These are phyloP conservation scores for Cenococcum geophilum DNA, from an alignment of 495 filamentous ascomycete species.

Conservation along the genomic window DNA sequence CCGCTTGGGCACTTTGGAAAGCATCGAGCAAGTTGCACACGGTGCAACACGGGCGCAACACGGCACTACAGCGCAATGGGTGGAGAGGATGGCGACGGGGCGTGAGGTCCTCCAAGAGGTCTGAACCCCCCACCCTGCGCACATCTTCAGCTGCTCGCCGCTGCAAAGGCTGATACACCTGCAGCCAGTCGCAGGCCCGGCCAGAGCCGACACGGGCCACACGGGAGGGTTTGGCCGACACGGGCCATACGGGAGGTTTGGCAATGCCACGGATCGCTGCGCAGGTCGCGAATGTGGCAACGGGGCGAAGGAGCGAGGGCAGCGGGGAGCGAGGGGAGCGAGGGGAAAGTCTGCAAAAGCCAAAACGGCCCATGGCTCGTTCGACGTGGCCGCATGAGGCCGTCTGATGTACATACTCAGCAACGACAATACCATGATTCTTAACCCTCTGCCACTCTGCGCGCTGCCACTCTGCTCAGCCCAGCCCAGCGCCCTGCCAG, in stretches of 20 bases:
- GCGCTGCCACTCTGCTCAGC: no score
- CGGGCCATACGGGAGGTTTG: no score
- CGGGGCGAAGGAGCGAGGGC: no score
- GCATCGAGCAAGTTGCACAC: neutral
- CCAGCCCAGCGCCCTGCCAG: no score
- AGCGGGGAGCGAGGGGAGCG: no score
- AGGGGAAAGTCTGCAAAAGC: neutral
- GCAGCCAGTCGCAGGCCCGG: neutral
- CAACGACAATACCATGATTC: neutral
- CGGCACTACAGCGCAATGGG: neutral
- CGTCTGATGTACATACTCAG: neutral
- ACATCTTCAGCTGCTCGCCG: no score
- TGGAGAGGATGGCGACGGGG: neutral
- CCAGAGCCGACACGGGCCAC: no score
- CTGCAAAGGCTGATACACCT: neutral
- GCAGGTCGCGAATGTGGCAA: neutral
- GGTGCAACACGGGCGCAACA: neutral
- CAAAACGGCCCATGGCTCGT: neutral
- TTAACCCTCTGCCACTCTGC: no score
- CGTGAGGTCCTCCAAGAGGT: neutral
- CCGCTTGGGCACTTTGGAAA: neutral
- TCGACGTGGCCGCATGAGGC: neutral
- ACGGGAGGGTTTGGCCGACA: no score
- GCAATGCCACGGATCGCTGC: neutral
- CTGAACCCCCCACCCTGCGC: no score